These are phyloP conservation scores for Cadophora luteo-olivacea DNA, from an alignment of 2,329 filamentous ascomycete genomes.

Conservation along the genomic window DNA sequence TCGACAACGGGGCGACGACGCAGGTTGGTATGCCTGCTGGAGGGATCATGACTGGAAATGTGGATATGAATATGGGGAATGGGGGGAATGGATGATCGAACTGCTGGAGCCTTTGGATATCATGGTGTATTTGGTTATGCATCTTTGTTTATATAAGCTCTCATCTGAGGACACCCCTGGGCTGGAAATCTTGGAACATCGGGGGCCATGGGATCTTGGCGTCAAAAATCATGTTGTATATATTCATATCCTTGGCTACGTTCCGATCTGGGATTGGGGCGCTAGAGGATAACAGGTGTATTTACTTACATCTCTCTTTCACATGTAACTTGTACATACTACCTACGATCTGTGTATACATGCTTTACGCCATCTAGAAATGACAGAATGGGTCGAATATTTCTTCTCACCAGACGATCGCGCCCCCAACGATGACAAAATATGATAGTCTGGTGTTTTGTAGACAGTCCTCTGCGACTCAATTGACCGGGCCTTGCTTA, in stretches of 20 bases:
- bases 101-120: neutral
- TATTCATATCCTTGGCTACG: neutral
- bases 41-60: neutral
- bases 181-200: neutral
- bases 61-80: conserved; percentile 10
- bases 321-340: neutral
- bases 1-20: conserved; percentile 42
- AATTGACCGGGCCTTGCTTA: neutral
- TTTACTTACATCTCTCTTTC: neutral
- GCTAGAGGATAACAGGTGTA: neutral
- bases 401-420: too few species aligned
- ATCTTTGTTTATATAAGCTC: neutral
- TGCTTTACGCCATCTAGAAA: too few species aligned
- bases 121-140: neutral
- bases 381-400: too few species aligned
- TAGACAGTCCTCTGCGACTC: too few species aligned
- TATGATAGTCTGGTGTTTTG: too few species aligned
- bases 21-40: conserved; percentile 6
- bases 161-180: neutral
- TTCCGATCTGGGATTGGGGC: neutral
- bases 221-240: neutral
- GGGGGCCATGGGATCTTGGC: neutral
- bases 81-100: neutral
- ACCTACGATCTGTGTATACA: neutral
- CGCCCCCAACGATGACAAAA: too few species aligned